phyloP scores from a whole-genome alignment of 2,329 filamentous ascomycete species.

The Ascochyta fabae region DNA sequence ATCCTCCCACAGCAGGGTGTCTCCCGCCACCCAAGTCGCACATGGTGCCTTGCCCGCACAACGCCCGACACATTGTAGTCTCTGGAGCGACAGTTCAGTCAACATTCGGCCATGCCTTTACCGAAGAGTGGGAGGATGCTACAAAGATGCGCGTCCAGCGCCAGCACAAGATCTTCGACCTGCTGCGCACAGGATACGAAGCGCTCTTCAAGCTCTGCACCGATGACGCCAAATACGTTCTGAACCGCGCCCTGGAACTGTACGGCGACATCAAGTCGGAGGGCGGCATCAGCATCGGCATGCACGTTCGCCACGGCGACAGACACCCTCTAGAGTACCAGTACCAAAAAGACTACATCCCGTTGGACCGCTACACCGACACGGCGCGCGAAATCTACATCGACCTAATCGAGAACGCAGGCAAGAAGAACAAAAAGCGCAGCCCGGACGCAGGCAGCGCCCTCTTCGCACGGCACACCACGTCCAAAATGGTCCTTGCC shows the following conservation, averaged over 20 bases:
- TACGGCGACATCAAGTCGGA: constrained; percentile 54
- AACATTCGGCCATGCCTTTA: constrained; percentile 68
- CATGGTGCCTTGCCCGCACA: constrained; percentile 80
- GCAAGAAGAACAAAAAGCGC: constrained; percentile 44
- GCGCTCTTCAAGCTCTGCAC: constrained; percentile 73
- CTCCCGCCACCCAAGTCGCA: constrained; percentile 74
- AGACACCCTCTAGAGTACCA: constrained; percentile 77
- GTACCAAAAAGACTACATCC: constrained; percentile 79
- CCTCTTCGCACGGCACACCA: constrained; percentile 34
- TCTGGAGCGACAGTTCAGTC: constrained; percentile 71
- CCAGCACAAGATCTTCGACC: constrained; percentile 68
- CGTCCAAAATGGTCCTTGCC: constrained; percentile 66
- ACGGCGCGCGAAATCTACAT: constrained; percentile 63
- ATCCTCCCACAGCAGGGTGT: constrained; percentile 70
- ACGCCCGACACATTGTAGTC: constrained; percentile 75
- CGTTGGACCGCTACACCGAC: constrained; percentile 70
- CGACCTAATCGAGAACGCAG: constrained; percentile 48
- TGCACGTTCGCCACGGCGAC: constrained; percentile 84
- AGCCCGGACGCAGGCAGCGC: constrained; percentile 14
- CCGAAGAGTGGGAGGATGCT: constrained; percentile 59
- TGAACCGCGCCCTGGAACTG: constrained; percentile 64
- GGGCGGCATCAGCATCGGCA: constrained; percentile 66
- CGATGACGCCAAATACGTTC: constrained; percentile 71
- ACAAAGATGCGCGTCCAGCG: constrained; percentile 59
- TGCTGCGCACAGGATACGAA: constrained; percentile 74